Conservation (phyloP, 371 early-diverging fungal genomes). For the Cokeromyces recurvatus region DNA sequence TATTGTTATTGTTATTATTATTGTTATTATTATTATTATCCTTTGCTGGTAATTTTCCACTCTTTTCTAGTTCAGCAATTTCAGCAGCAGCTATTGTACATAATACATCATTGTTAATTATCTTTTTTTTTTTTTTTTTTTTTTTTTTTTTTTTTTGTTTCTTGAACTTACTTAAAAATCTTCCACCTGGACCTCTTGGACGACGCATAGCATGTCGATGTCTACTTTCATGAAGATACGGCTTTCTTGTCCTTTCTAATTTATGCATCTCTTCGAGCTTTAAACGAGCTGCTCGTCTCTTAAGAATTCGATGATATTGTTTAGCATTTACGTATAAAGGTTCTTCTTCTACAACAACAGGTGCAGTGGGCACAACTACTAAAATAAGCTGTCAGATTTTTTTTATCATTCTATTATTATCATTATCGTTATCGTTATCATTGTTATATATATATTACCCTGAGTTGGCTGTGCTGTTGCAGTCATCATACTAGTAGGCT, state of each 20-base stretch:
- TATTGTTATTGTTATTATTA: slow-evolving; percentile 10
- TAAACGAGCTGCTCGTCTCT: slow-evolving; percentile 73
- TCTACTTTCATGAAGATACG: slow-evolving; percentile 93
- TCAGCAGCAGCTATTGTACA: slow-evolving; percentile 55
- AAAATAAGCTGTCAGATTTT: not conserved
- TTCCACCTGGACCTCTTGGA: slow-evolving; percentile 88
- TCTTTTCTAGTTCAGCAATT: slow-evolving; percentile 53
- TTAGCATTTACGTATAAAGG: slow-evolving; percentile 92
- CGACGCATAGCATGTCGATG: slow-evolving; percentile 96
- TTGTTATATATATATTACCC: slow-evolving; percentile 8
- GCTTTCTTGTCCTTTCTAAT: slow-evolving; percentile 53
- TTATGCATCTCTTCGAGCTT: slow-evolving; percentile 57
- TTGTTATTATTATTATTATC: slow-evolving; percentile 10
- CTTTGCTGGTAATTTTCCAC: slow-evolving; percentile 24
- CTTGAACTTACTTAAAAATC: slow-evolving; percentile 63
- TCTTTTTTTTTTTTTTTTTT: too few relatives aligned
- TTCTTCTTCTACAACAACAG: slow-evolving; percentile 52
- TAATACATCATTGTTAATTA: too few relatives aligned
- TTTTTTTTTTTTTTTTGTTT: too few relatives aligned
- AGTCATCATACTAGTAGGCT: slow-evolving; percentile 30
- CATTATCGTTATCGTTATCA: not conserved
- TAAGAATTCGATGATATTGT: slow-evolving; percentile 89
- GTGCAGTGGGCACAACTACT: slow-evolving; percentile 10
- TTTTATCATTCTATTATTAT: slow-evolving; percentile 18
- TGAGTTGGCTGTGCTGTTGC: slow-evolving; percentile 29